Evolutionary conservation across 2,329 filamentous ascomycete genomes (phyloP), one percentile per base, ranked within the genome.

Genomic region (Cadophora luteo-olivacea): DNA sequence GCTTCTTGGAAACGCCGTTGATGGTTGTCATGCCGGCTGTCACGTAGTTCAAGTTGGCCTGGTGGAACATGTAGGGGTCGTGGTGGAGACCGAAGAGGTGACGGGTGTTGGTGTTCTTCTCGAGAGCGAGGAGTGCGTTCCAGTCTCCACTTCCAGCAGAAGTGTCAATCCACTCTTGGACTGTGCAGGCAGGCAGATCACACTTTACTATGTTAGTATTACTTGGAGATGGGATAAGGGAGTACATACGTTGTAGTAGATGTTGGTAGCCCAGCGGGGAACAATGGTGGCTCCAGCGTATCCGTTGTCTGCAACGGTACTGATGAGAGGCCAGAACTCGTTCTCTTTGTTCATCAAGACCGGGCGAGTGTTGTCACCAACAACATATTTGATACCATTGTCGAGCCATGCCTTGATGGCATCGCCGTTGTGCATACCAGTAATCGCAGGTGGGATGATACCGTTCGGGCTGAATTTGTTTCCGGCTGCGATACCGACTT

Each of bases 381-480:
- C 86, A 62, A 86, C 87, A 72, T 86, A 84, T 22, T 77, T 80
- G 71, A 89, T 85, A n/a, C 87, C 86, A 68, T 86, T 86, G 55
- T 87, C 85, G 73, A 81, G 80, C 86, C 86, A 90, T 7, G 86
- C 87, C 64, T 79, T 78, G 58, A 90, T 83, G 12, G 83, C 87
- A 76, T 90, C 87, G n/a, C 85, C 87, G 72, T 90, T 90, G 79
- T 89, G 86, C 32, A 89, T 75, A 61, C 87, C 87, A 1, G 87
- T 90, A 69, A 90, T 90, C 45, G 86, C 87, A 0, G 87, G 87
- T 1, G 87, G 87, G 68, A 90, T 87, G 64, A 90, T 82, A 36
- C 87, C 87, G 49, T 83, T 81, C 2, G 79, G 70, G 32, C 85
- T 88, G 76, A 83, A 89, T 54, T 80, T 80, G 22, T 74, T 75